phyloP scores from a whole-genome alignment of 2,329 filamentous ascomycete genomes.

The Fusarium nurragi region DNA sequence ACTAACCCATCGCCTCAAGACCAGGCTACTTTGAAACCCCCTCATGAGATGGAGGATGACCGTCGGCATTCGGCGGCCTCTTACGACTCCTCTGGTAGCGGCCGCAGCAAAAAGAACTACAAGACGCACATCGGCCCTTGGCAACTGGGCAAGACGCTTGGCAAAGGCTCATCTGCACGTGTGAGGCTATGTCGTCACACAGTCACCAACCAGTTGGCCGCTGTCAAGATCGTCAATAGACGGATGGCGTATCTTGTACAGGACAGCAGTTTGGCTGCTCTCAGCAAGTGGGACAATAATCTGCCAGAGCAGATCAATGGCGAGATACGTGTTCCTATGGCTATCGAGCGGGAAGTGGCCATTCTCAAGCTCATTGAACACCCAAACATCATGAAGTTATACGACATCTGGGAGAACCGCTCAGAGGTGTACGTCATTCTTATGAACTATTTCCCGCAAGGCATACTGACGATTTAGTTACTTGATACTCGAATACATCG shows the following conservation, averaged over 20 bases:
- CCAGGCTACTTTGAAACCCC: slow-evolving; percentile 39
- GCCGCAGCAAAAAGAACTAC: slow-evolving; percentile 54
- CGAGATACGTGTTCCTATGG: slow-evolving; percentile 79
- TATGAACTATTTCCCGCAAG: neutral
- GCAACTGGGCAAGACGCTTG: slow-evolving; percentile 89
- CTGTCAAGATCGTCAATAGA: slow-evolving; percentile 95
- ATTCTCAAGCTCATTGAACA: slow-evolving; percentile 98
- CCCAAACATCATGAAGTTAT: slow-evolving; percentile 91
- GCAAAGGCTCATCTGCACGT: slow-evolving; percentile 87
- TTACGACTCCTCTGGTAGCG: slow-evolving; percentile 54
- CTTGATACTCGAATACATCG: slow-evolving; percentile 91
- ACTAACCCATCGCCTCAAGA: slow-evolving; percentile 30
- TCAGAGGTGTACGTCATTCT: slow-evolving; percentile 80
- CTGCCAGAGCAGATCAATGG: slow-evolving; percentile 65
- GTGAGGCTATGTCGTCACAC: slow-evolving; percentile 87
- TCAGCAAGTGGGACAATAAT: slow-evolving; percentile 76
- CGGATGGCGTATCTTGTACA: slow-evolving; percentile 81
- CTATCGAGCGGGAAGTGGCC: slow-evolving; percentile 92
- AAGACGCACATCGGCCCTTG: slow-evolving; percentile 91
- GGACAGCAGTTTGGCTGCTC: slow-evolving; percentile 83
- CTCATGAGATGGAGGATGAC: slow-evolving; percentile 47
- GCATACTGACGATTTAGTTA: slow-evolving; percentile 67
- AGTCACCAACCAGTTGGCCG: slow-evolving; percentile 80
- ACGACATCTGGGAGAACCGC: slow-evolving; percentile 97
- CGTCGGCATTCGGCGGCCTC: slow-evolving; percentile 55